Base-by-base conservation (phyloP, 2,329 filamentous ascomycete species). In the Fusarium ramigenum region DNA sequence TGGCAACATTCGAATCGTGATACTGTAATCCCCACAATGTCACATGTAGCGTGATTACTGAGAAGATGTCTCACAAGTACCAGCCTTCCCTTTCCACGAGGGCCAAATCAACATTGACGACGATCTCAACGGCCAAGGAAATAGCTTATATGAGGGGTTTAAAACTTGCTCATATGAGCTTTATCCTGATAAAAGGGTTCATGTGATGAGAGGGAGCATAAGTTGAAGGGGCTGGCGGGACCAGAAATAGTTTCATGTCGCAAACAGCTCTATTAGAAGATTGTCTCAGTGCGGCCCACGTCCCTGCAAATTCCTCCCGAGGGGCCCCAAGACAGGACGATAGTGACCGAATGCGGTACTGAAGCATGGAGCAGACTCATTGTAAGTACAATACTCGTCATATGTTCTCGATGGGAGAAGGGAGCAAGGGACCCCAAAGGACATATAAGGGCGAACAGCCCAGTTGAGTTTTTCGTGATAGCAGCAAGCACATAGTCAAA, bases 221-320 rank as follows among this genome's bases (percentile, higher is more conserved):
- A 36, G 44, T 66, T 30, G 32, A 56, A 57, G 72, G 62, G 76
- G 76, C 73, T 77, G 76, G 66, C 28, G 28, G 30, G 21, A 21
- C 49, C 46, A 69, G 46, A 46, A 66, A 56, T 71, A 63, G 66
- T 54, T 44, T 37, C 16, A 69, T 49, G 52, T 74, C 47, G 65
- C 63, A 57, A 70, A 40, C 71, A 57, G 63, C 64, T 62, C 40
- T 53, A 60, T 50, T 40, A 50, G 52, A 49, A 40, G 12, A 43
- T 25, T 77, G 72, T 78, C 65, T 78, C 72, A 73, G 39, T 18
- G 52, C 66, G 62, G 62, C 56, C 60, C 44, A 66, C 58, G 52
- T 63, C 63, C 70, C 67, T 63, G 66, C 52, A 40, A 68, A 72
- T 66, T 54, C 64, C 58, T 65, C 18, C 28, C 30, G 57, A 59